Evolutionary conservation across 768 basidiomycete species (phyloP), one percentile per base, ranked within the genome.

Genomic region (Serendipita indica): DNA sequence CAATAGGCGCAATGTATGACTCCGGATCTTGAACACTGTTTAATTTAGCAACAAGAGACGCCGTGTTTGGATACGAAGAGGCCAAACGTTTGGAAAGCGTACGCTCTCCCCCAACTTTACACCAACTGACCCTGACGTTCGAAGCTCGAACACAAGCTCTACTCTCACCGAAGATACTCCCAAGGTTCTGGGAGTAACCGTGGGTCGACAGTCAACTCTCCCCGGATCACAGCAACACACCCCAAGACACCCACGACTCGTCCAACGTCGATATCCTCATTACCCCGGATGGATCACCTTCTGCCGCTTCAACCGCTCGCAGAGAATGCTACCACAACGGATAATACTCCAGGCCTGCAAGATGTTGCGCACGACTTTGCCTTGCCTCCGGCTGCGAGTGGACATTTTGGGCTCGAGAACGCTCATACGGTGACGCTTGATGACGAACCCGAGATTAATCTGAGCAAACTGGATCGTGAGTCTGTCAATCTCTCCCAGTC

Each of bases 381-480:
- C n/a, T 20, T 58, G 16, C 20, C 33, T 2, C 56, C 37, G 33
- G 27, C 37, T 30, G 39, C 20, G n/a, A n/a, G n/a, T n/a, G 22
- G n/a, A 18, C 35, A 34, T 7, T 28, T 2, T 12, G 61, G 58
- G n/a, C 34, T 32, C 54, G 39, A 30, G 13, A 18, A 35, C 25
- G 39, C 33, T n/a, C 46, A 60, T n/a, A 20, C 33, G 12, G 59
- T 32, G 27, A 30, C 62, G 12, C 33, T 62, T n/a, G 57, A 61
- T 30, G 46, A 37, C 43, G 62, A 59, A 35, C 63, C 57, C 22
- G 61, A 62, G 46, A 61, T 39, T 56, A 39, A 61, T 16, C 39
- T 54, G 18, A 49, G 34, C n/a, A 41, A 43, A 33, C 61, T 49
- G 2, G 39, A 43, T 13, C 58, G 60, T 60, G 32, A 20, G 61